Evolutionary conservation across 1,284 basidiomycete genomes (phyloP).

Genomic region (Malassezia psittaci): DNA sequence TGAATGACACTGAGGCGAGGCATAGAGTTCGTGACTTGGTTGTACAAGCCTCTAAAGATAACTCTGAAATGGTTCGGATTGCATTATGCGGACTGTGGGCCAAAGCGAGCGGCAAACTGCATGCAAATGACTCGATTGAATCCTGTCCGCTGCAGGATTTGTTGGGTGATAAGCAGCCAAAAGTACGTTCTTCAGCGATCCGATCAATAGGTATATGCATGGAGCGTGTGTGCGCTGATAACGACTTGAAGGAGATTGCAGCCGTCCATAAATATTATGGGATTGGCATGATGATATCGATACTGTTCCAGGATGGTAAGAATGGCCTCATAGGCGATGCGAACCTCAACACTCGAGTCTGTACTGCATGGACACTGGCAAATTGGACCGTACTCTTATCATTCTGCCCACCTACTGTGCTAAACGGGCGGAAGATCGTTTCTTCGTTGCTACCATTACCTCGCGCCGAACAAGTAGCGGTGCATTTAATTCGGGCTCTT

Average conservation of each 20-base stretch:
- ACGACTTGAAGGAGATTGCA: not conserved
- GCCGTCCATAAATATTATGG: not conserved
- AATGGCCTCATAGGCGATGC: constrained; percentile 6
- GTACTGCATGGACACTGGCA: constrained; percentile 12
- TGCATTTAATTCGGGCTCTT: constrained; percentile 9
- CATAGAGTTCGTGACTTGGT: not conserved
- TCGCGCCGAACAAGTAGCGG: constrained; percentile 8
- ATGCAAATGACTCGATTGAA: too few relatives aligned
- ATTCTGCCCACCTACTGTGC: not conserved
- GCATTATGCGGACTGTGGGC: not conserved
- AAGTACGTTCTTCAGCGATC: constrained; percentile 5
- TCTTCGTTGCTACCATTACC: not conserved
- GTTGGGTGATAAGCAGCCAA: not conserved
- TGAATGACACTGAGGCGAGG: too few relatives aligned
- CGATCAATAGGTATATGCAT: constrained; percentile 12
- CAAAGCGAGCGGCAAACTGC: not conserved
- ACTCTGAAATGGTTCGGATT: not conserved
- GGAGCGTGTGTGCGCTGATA: not conserved
- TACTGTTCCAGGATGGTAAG: not conserved
- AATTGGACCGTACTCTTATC: constrained; percentile 2
- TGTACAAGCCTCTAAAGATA: not conserved
- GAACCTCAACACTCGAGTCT: not conserved
- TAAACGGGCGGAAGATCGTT: not conserved
- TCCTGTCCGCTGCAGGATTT: not conserved
- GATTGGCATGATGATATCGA: not conserved